Evolutionary conservation across 108 stramenopile genomes (phyloP), one percentile per base, ranked within the genome.

Genomic region (Pelagomonas calceolata): DNA sequence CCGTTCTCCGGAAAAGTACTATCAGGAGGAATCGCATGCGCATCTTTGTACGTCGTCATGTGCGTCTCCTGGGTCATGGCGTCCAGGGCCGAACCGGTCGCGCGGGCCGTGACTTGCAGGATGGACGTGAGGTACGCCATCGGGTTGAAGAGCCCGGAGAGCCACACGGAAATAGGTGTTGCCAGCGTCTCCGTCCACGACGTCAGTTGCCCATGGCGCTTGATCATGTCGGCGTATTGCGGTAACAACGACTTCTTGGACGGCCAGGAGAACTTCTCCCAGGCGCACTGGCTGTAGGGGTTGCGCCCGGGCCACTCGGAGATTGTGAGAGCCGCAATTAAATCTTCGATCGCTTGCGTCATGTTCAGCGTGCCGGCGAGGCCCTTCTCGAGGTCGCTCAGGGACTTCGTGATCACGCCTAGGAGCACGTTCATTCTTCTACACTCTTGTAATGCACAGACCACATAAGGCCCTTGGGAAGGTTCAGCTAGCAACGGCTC

Each of bases 311-410:
- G 88, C 87, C 85, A 86, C 65, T 87, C 82, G 72, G 88, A 88
- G 66, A 85, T 70, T 5, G 67, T 45, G 66, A 91, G 72, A 16
- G 89, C 89, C 36, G 68, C 75, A 14, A 60, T 66, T 31, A 89
- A 73, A n/a, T 90, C 84, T 75, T 88, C 87, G 81, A 92, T 86
- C 21, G 84, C 66, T 63, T 81, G 73, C 32, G 82, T 84, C 89
- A 90, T 89, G 81, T 90, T 89, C 4, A 88, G 79, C 70, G 87
- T 86, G 1, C 91, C 91, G 73, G 88, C 86, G 36, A 92, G 73
- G 4, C 87, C 91, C 80, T 92, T 92, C 60, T 90, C 87, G 64
- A 92, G 77, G 64, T 92, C 91, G 9, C 79, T 66, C 21, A 92
- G 68, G 15, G 88, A 85, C 30, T 73, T 33, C n/a, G 84, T 68